Percentiles rank a stretch among this genome's conserved stretches.
These are phyloP conservation scores for Bryopsis sp. DNA, from an alignment of 139 green algal genomes.

Conservation along the genomic window DNA sequence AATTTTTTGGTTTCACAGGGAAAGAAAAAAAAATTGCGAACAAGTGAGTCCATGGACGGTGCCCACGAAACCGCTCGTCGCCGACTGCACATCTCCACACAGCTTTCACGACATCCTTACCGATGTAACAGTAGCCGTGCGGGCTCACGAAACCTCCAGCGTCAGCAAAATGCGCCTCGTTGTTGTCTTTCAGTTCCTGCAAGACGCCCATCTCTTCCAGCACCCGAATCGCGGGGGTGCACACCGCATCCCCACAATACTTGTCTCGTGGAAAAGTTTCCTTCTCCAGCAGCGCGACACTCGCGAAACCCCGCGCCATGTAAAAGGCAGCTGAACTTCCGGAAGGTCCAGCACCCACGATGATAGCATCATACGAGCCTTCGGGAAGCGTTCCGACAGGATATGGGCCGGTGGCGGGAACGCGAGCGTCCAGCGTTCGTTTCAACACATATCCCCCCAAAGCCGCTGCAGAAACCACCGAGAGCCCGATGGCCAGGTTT, in stretches of 20 bases:
- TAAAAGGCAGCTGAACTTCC: constrained; percentile 64
- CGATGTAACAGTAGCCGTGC: constrained; percentile 1
- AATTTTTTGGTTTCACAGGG: too few species aligned
- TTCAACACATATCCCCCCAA: too few species aligned
- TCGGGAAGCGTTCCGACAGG: constrained; percentile 47
- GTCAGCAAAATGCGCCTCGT: constrained; percentile 82
- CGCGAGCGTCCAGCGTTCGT: too few species aligned
- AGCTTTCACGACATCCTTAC: background rate
- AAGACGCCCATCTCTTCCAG: constrained; percentile 65
- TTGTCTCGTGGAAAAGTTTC: constrained; percentile 74
- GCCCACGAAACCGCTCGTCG: too few species aligned
- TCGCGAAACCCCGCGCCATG: constrained; percentile 55
- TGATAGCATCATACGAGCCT: constrained; percentile 68
- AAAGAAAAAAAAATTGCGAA: too few species aligned
- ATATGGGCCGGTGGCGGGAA: too few species aligned
- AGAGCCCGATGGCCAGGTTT: too few species aligned
- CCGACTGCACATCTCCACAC: too few species aligned
- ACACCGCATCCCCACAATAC: constrained; percentile 75
- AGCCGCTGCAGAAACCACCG: too few species aligned
- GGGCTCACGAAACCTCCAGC: constrained; percentile 49
- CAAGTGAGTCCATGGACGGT: too few species aligned
- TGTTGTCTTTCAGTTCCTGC: constrained; percentile 66
- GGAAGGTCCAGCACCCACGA: constrained; percentile 76
- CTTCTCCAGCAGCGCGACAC: constrained; percentile 80
- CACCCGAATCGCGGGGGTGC: constrained; percentile 71